Base-by-base conservation (phyloP, 2,329 filamentous ascomycete genomes). In the Paracoccidioides lutzii region DNA sequence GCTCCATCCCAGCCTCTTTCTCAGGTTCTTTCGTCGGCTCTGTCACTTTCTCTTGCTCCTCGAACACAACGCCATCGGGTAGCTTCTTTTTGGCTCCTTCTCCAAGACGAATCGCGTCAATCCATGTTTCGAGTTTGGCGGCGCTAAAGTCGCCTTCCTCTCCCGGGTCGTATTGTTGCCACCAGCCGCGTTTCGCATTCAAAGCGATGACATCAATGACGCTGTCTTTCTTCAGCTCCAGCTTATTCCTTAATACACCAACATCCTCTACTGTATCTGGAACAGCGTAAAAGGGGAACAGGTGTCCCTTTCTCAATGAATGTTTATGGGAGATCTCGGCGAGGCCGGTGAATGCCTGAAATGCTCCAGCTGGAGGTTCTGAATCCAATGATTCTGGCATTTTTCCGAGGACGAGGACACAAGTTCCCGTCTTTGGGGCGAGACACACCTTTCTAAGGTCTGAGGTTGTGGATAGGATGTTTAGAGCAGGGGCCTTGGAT, bases 71-170 rank as follows among this genome's bases (percentile, higher is more conserved):
- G 1, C 77, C 79, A 57, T 80, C 78, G 0, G 87, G 87, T 44
- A 93, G 69, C 73, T 84, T 87, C 64, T 83, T 78, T 77, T 91
- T 96, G 57, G 79, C 74, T 2, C 88, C 87, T 67, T 97, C 91
- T 53, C 90, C 88, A 77, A 98, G 79, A 41, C 89, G 84, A 59
- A 97, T 89, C n/a, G 81, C 79, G 65, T 98, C 93, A 57, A 98
- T 81, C 89, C 91, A 98, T 59, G 76, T 75, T 73, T 95, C 88
- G 35, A 98, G 75, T 32, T 78, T 80, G 54, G 79, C 75, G 30
- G 77, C 66, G 3, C 64, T 62, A 48, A 65, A 72, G 55, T 79
- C 81, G 46, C 82, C 83, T 14, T 72, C 68, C 7, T 72, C 69
- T 5, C 79, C 81, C 3, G 65, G 52, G 50, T 81, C 73, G 68